phyloP scores from a whole-genome alignment of 768 basidiomycete genomes.

The Rhodotorula diobovata region DNA sequence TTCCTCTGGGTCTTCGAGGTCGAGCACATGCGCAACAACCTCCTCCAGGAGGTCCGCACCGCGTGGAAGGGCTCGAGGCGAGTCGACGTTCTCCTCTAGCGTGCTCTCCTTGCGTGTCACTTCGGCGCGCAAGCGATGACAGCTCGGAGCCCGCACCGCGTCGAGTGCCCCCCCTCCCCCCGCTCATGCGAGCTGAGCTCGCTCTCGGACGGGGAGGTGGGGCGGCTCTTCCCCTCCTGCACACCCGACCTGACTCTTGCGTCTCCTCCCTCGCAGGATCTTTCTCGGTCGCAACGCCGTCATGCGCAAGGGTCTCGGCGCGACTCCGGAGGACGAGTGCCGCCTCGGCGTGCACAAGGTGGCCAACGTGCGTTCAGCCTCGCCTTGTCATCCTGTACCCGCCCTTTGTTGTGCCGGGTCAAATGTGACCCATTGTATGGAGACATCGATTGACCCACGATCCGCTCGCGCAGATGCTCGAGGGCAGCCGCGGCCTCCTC shows the following conservation, averaged over 20 bases:
- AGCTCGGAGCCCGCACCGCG: not conserved
- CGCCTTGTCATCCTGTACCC: not conserved
- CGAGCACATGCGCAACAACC: constrained; percentile 89
- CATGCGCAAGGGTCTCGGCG: constrained; percentile 93
- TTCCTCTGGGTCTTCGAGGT: constrained; percentile 96
- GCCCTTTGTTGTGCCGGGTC: too few relatives aligned
- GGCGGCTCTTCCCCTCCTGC: not conserved
- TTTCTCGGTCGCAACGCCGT: constrained; percentile 54
- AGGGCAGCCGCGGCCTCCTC: constrained; percentile 88
- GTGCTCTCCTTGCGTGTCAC: not conserved
- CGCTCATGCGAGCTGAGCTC: not conserved
- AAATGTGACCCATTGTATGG: too few relatives aligned
- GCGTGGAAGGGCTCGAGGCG: constrained; percentile 83
- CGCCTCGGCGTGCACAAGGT: constrained; percentile 70
- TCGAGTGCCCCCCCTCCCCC: not conserved
- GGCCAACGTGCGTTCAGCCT: constrained; percentile 58
- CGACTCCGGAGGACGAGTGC: constrained; percentile 80
- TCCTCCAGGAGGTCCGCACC: constrained; percentile 85
- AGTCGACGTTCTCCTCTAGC: constrained; percentile 52
- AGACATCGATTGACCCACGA: not conserved
- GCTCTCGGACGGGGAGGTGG: not conserved
- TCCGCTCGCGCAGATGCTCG: constrained; percentile 62
- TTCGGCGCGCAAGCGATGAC: not conserved
- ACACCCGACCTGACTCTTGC: too few relatives aligned
- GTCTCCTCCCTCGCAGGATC: constrained; percentile 25